phyloP scores from a whole-genome alignment of 495 filamentous ascomycete genomes.

The Xylaria longipes region DNA sequence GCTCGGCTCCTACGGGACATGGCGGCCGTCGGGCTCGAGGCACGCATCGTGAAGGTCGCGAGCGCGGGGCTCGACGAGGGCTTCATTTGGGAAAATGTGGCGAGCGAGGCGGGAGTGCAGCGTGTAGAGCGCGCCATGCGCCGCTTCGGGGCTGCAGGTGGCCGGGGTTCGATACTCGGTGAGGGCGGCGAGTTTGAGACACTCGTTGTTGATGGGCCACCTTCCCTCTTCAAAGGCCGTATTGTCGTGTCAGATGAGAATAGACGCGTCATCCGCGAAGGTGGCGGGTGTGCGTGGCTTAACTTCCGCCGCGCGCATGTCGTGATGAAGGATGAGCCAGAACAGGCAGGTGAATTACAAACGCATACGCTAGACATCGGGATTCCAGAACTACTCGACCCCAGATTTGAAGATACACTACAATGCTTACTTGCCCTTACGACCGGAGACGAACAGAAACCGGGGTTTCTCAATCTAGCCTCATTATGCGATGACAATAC shows the following conservation, averaged over 20 bases:
- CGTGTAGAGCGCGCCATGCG: constrained; percentile 67
- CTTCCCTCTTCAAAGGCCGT: constrained; percentile 68
- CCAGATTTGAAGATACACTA: constrained; percentile 45
- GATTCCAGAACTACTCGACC: constrained; percentile 55
- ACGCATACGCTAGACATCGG: constrained; percentile 42
- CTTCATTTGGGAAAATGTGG: constrained; percentile 84
- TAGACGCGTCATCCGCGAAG: constrained; percentile 62
- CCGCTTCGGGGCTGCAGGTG: constrained; percentile 67
- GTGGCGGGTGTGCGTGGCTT: constrained; percentile 74
- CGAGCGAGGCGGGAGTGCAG: constrained; percentile 55
- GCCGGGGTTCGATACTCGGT: constrained; percentile 73
- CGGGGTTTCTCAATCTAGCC: background rate
- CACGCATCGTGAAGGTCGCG: constrained; percentile 91
- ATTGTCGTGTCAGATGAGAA: constrained; percentile 67
- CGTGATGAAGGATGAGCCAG: constrained; percentile 54
- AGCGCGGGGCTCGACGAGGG: constrained; percentile 84
- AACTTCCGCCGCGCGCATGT: constrained; percentile 64
- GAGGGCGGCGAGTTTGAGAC: constrained; percentile 99
- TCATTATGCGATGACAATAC: constrained; percentile 4
- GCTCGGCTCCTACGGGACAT: constrained; percentile 79
- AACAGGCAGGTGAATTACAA: constrained; percentile 10
- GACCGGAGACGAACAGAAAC: constrained; percentile 21
- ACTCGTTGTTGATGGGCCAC: constrained; percentile 81
- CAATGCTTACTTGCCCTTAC: constrained; percentile 11
- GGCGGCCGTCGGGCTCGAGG: constrained; percentile 74